Evolutionary conservation across 2,329 filamentous ascomycete species (phyloP).

Genomic region (Penicillium sp.): DNA sequence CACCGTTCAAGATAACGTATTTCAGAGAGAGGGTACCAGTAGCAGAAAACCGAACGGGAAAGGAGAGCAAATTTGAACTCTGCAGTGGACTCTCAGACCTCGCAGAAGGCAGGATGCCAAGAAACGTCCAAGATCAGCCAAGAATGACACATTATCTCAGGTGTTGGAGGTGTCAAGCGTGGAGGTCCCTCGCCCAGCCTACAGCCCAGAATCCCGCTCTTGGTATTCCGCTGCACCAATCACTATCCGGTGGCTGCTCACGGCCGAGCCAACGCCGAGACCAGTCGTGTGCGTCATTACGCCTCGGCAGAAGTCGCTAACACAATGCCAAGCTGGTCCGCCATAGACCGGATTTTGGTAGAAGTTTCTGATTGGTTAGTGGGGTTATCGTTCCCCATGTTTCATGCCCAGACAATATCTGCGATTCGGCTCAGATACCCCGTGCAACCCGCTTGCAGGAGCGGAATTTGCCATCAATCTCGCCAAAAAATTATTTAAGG

Average conservation of each 20-base stretch:
- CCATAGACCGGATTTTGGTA: slow-evolving; percentile 10
- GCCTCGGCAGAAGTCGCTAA: not conserved
- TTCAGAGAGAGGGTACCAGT: not conserved
- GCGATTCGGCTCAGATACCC: slow-evolving; percentile 2
- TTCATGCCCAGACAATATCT: slow-evolving; percentile 3
- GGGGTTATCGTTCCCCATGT: slow-evolving; percentile 14
- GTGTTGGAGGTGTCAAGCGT: slow-evolving; percentile 9
- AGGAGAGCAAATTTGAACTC: slow-evolving; percentile 20
- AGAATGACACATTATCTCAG: slow-evolving; percentile 13
- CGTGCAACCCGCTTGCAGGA: not conserved
- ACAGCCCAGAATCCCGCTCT: slow-evolving; percentile 21
- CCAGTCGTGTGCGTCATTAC: slow-evolving; percentile 25
- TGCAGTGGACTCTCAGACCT: slow-evolving; percentile 14
- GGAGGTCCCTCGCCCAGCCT: slow-evolving; percentile 10
- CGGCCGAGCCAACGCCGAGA: slow-evolving; percentile 19
- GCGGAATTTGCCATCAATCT: slow-evolving; percentile 17
- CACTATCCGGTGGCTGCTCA: slow-evolving; percentile 1
- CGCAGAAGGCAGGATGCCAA: slow-evolving; percentile 16
- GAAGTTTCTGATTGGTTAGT: slow-evolving; percentile 9
- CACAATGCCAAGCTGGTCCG: slow-evolving; percentile 18
- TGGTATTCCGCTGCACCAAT: slow-evolving; percentile 21
- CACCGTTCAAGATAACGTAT: not conserved
- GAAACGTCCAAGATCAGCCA: slow-evolving; percentile 20
- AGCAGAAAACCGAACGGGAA: slow-evolving; percentile 5
- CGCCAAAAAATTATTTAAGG: slow-evolving; percentile 18